Base-by-base conservation (phyloP, 208 protist genomes). In the Trypanosomatidae sp. region DNA sequence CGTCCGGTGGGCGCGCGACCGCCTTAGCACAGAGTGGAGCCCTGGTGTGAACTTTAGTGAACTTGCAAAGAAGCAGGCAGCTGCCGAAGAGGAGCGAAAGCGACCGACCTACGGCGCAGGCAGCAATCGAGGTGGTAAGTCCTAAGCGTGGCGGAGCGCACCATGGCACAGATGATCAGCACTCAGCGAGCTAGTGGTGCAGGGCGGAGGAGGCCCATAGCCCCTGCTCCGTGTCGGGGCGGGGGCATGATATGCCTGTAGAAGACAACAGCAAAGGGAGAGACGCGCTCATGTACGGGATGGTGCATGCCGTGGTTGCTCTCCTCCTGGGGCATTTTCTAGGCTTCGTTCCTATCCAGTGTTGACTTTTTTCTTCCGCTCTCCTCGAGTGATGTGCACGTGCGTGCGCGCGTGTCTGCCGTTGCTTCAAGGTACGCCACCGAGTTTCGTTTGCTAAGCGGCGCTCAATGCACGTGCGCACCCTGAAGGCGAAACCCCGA, bases 1-100 rank as follows among this genome's bases (percentile, higher is more conserved):
- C 66, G 66, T 87, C 25, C 92, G 92, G 19, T 94, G 89, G 88
- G 85, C 87, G 6, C 74, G 83, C 62, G 89, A 96, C 64, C 87
- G 91, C 22, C 77, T 93, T 50, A 75, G 77, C 53, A 72, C 82
- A 4, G 76, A 80, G 39, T 95, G 91, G 89, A 87, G 85, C 60
- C 76, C 84, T 28, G 81, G 79, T 15, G 84, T 90, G 13, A 80
- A 94, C 78, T 89, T 94, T 66, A 79, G 75, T 41, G 74, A 66
- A 22, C 69, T 93, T 19, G 77, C 85, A 9, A 86, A 85, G 69
- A 66, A 71, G 44, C 78, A 85, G 46, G 60, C 66, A 7, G 59
- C 71, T 7, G 59, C 44, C 13, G 80, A 82, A 46, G 72, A 78
- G 56, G 68, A 81, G 69, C 62, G 62, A 25, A 80, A 71, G 69